A percentile compares a stretch with the other conserved stretches of the same genome.
Conservation (phyloP, 805 yeast genomes). For the Yamadazyma tumulicola region DNA sequence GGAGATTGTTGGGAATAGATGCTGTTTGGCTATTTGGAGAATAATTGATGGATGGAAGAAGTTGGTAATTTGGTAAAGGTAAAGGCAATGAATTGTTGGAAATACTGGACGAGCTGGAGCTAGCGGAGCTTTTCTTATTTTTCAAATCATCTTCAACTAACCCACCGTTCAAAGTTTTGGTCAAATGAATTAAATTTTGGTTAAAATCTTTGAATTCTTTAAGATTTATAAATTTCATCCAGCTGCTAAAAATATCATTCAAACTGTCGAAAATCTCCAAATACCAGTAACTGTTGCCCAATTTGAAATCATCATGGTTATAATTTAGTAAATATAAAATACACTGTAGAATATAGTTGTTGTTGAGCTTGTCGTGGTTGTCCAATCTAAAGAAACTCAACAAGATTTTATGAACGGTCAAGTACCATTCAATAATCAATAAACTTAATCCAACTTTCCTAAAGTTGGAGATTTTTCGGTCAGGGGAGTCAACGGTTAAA, state of each 20-base stretch:
- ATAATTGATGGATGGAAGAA: not conserved
- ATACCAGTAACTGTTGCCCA: constrained; percentile 8
- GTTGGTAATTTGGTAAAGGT: not conserved
- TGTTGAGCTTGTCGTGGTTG: constrained; percentile 14
- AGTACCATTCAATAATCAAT: constrained; percentile 44
- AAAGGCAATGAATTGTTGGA: not conserved
- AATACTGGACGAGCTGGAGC: not conserved
- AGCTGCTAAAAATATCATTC: constrained; percentile 6
- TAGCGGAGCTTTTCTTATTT: not conserved
- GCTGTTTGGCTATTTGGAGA: too few species aligned
- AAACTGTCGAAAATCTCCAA: constrained; percentile 8
- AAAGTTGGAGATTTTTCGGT: constrained; percentile 26
- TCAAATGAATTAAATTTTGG: constrained; percentile 6
- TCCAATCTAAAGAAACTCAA: constrained; percentile 16
- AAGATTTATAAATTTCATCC: constrained; percentile 11
- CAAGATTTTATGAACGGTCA: constrained; percentile 42
- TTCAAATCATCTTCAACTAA: not conserved
- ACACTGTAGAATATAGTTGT: constrained; percentile 27
- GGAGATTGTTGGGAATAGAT: too few species aligned
- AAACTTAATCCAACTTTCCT: constrained; percentile 21
- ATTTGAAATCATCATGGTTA: constrained; percentile 10
- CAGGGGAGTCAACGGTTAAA: constrained; percentile 12
- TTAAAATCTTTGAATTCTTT: constrained; percentile 5
- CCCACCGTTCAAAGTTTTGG: constrained; percentile 3
- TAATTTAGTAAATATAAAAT: constrained; percentile 21